Conservation (phyloP, 1,284 basidiomycete genomes). For the Moniliophthora roreri region DNA sequence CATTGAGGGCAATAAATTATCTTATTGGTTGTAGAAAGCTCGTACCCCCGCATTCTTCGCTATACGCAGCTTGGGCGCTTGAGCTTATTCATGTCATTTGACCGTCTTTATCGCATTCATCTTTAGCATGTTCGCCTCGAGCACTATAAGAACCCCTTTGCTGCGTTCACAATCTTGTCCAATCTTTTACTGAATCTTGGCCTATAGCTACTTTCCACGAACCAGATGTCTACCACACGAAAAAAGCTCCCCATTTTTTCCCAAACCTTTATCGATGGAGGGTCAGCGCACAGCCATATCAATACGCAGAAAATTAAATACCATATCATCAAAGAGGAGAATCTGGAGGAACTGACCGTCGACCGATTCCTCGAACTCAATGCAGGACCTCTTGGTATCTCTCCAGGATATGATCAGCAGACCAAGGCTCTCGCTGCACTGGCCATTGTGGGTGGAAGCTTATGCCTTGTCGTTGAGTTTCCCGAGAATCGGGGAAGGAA, state of each 20-base stretch:
- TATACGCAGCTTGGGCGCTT: no score
- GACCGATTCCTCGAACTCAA: not conserved
- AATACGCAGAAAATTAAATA: not conserved
- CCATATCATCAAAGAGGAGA: not conserved
- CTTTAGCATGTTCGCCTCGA: no score
- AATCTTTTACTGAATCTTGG: not conserved
- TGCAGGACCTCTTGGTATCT: not conserved
- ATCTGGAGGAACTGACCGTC: not conserved
- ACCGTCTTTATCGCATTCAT: no score
- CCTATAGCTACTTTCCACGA: not conserved
- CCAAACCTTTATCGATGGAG: constrained; percentile 1
- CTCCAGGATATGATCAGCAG: not conserved
- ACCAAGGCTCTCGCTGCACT: not conserved
- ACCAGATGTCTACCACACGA: not conserved
- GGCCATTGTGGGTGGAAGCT: not conserved
- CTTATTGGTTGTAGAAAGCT: no score
- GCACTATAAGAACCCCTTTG: no score
- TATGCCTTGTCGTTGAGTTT: constrained; percentile 2
- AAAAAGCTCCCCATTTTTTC: not conserved
- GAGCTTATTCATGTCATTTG: no score
- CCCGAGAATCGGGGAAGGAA: not conserved
- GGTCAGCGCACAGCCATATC: not conserved
- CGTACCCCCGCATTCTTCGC: no score
- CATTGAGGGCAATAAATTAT: not conserved
- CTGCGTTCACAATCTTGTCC: no score